Base-by-base conservation (phyloP, 2,329 filamentous ascomycete species). In the Phaeoacremonium minimum region DNA sequence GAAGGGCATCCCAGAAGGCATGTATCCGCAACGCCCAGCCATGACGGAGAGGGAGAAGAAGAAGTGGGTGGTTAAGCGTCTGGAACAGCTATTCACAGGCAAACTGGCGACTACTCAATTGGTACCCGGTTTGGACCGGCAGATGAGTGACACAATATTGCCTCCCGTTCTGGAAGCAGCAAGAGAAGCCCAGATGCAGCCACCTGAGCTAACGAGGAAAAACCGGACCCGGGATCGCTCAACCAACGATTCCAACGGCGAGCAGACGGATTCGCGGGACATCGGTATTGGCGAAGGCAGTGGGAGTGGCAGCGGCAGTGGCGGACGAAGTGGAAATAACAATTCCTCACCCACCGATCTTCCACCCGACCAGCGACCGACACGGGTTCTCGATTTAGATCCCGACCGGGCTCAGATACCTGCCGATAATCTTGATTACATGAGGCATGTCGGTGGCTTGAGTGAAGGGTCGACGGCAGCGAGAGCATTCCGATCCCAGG, bases 51-150 rank as follows among this genome's bases (percentile, higher is more conserved):
- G 77, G 45, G 75, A 84, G 6, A 87, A 79, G 63, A 88, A 87
- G 64, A 87, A 82, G 52, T 53, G 89, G 15, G 83, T 91, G 0
- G 87, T 91, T 3, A 74, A 78, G 36, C 75, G 85, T 3, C 58
- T 94, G 6, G 87, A 94, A 51, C 85, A 90, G 44, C 70, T 94
- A 2, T 94, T 93, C 43, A 88, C 86, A 1, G 87, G 87, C 4
- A 85, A 83, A 51, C 67, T 72, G 14, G 59, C n/a, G n/a, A n/a
- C n/a, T n/a, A n/a, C n/a, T n/a, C n/a, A n/a, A n/a, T n/a, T n/a
- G n/a, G n/a, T n/a, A n/a, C n/a, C 22, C 22, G n/a, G 22, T 26
- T 26, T 26, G 22, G 32, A 28, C 22, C 22, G 2, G 22, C n/a
- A 26, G 22, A 9, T 26, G 22, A n/a, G 9, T 26, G 9, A 26